Evolutionary conservation across 2,329 filamentous ascomycete genomes (phyloP).

Genomic region (Elsinoe necatrix): DNA sequence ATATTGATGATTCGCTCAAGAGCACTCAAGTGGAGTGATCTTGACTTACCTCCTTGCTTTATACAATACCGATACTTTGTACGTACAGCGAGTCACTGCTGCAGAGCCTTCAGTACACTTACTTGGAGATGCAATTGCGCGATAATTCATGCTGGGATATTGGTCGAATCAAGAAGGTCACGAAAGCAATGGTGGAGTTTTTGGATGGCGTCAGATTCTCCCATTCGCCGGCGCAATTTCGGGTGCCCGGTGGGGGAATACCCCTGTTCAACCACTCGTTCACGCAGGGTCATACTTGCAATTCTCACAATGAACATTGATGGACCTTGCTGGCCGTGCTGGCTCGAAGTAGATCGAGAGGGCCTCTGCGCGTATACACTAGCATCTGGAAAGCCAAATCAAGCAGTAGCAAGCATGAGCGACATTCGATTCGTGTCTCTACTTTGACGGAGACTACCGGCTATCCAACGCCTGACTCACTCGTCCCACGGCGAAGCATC

Average conservation of each 20-base stretch:
- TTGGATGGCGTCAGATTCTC: conserved; percentile 11
- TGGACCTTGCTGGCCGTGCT: too few species aligned
- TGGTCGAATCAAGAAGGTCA: background rate
- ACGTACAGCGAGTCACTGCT: background rate
- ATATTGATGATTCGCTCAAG: background rate
- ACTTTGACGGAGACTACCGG: too few species aligned
- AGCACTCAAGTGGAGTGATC: too few species aligned
- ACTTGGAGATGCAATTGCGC: background rate
- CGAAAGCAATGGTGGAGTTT: background rate
- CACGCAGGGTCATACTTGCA: background rate
- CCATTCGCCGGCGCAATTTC: background rate
- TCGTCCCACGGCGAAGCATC: too few species aligned
- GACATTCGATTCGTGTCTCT: too few species aligned
- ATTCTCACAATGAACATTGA: too few species aligned
- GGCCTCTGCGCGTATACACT: too few species aligned
- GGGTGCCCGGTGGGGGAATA: background rate
- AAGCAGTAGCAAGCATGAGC: too few species aligned
- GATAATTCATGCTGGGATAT: background rate
- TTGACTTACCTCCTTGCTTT: background rate
- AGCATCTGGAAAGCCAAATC: too few species aligned
- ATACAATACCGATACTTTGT: background rate
- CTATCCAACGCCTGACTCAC: too few species aligned
- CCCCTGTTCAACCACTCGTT: background rate
- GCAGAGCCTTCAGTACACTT: background rate
- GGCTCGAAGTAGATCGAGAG: too few species aligned